Evolutionary conservation across 345 rosid genomes (phyloP).

Genomic region (Rhizophora apiculata): DNA sequence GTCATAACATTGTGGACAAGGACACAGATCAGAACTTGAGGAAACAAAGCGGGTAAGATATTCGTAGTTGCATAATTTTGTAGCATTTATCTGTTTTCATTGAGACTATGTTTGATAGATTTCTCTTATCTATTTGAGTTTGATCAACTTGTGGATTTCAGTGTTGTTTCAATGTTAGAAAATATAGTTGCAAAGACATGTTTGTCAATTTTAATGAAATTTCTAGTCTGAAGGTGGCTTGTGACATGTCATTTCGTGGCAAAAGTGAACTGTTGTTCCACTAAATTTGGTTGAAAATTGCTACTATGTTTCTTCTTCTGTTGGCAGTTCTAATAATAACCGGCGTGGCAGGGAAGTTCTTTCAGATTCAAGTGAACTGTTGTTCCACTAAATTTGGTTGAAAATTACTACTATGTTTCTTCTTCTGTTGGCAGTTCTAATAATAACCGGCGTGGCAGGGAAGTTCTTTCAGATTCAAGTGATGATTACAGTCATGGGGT

Average conservation of each 20-base stretch:
- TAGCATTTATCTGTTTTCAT: neutral
- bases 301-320: slow-evolving; percentile 1
- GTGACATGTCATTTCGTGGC: no score
- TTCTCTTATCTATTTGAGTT: no score
- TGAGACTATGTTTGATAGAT: neutral
- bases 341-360: slow-evolving; percentile 41
- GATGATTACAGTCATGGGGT: slow-evolving; percentile 53
- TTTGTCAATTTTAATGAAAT: no score
- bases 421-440: slow-evolving; percentile 40
- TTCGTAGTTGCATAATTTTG: neutral
- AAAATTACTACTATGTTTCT: neutral
- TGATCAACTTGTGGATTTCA: no score
- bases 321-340: slow-evolving; percentile 47
- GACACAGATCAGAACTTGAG: slow-evolving; percentile 38
- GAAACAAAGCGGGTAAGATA: slow-evolving; percentile 53
- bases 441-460: slow-evolving; percentile 41
- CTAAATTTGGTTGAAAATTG: neutral
- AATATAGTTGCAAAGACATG: no score
- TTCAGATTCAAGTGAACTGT: slow-evolving; percentile 50
- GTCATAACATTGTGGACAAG: slow-evolving; percentile 26
- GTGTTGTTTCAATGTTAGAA: no score
- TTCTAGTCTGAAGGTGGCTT: no score
- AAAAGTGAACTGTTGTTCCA: no score
- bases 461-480: slow-evolving; percentile 47
- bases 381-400: neutral